Evolutionary conservation across 176 grass and related monocot species (phyloP), one percentile per base, ranked within the genome.

Genomic region (Musa acuminata): DNA sequence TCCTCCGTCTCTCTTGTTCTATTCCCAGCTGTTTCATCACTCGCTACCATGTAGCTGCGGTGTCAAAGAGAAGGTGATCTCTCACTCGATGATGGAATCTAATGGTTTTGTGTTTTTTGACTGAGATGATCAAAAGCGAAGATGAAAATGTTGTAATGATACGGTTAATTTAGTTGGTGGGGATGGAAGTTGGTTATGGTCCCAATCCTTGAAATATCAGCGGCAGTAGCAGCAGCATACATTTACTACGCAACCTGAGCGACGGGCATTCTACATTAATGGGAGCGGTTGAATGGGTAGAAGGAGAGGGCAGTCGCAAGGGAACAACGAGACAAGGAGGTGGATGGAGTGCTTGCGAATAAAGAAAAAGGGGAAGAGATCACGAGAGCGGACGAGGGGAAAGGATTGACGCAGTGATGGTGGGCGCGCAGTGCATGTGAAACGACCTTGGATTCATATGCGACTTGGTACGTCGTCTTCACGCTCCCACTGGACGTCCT

Each of bases 341-440:
- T 74, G 53, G 73, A 75, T 60, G 54, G 22, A 60, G 26, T 19
- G 20, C 53, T n/a, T 19, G 54, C 26, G 8, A 71, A 52, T 71
- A 71, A 71, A 52, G 50, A 75, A 49, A 19, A 68, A 49, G 10
- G 11, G 35, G 35, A 6, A 68, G 25, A 75, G 57, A n/a, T 75
- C 73, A 75, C 73, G 73, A 75, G 73, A 73, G 7, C 23, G 51
- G 25, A 54, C 20, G 8, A 25, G 52, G 72, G 54, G 25, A 62
- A 60, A 75, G 54, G 11, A 49, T 60, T 62, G 54, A 8, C 2
- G 73, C 6, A 55, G 20, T 54, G 12, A 77, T 52, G 74, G 72
- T 76, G 77, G 77, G 78, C 73, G 78, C 73, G 50, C 74, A 53
- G 72, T 69, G 79, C 84, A 86, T 72, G 84, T 86, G 84, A 86